Evolutionary conservation across 331 rosid genomes (phyloP).

Genomic region (Pyrus hybrid): DNA sequence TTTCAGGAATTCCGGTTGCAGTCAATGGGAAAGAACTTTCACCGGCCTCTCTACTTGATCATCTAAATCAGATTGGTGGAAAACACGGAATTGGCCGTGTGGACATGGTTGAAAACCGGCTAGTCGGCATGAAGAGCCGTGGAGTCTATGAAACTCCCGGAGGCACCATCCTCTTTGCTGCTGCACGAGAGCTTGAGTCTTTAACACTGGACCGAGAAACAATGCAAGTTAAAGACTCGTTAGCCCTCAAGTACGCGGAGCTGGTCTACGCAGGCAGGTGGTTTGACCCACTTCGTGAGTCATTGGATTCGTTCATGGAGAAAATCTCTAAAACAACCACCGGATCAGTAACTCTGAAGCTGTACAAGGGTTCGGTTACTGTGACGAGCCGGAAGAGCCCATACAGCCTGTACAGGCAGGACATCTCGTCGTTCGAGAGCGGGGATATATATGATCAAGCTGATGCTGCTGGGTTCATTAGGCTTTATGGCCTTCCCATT

Average conservation of each 20-base stretch:
- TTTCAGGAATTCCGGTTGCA: constrained; percentile 67
- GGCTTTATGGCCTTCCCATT: constrained; percentile 86
- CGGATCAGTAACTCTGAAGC: constrained; percentile 65
- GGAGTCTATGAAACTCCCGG: constrained; percentile 98
- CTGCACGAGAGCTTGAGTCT: constrained; percentile 70
- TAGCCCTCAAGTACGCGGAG: constrained; percentile 85
- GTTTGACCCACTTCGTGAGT: constrained; percentile 88
- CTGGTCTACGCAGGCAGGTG: constrained; percentile 90
- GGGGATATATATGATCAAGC: constrained; percentile 86
- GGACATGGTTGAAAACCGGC: constrained; percentile 89
- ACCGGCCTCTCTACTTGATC: constrained; percentile 67
- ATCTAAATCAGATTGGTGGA: constrained; percentile 79
- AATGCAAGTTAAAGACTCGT: constrained; percentile 59
- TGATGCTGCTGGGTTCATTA: constrained; percentile 87
- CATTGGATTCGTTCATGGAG: constrained; percentile 87
- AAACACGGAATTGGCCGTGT: constrained; percentile 78
- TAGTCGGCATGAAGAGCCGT: constrained; percentile 94
- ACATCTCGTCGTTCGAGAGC: constrained; percentile 82
- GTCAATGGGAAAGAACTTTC: constrained; percentile 65
- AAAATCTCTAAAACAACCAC: constrained; percentile 71
- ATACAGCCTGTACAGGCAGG: constrained; percentile 73
- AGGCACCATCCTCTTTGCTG: constrained; percentile 80
- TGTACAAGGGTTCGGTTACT: constrained; percentile 68
- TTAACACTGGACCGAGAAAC: constrained; percentile 83
- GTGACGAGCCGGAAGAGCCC: constrained; percentile 63